Percentiles rank a stretch among this genome's conserved stretches.
phyloP scores from a whole-genome alignment of 2,329 filamentous ascomycete species.

The Coniochaeta sp. region DNA sequence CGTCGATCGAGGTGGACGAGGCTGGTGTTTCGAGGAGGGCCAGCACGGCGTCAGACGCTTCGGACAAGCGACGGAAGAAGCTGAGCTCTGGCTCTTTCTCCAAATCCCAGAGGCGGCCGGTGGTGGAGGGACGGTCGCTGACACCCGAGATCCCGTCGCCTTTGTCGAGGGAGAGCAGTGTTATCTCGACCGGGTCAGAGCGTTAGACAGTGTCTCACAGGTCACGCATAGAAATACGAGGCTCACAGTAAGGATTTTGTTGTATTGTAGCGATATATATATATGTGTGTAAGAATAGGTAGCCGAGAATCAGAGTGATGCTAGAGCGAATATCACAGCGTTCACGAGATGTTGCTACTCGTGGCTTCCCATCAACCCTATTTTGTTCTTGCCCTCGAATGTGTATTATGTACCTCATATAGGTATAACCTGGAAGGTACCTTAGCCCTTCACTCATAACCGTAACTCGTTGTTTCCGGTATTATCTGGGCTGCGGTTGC shows the following conservation, averaged over 20 bases:
- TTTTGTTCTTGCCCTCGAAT: too few relatives aligned
- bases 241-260: too few relatives aligned
- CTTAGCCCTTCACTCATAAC: not conserved
- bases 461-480: too few relatives aligned
- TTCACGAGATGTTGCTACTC: too few relatives aligned
- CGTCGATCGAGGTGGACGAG: constrained; percentile 36
- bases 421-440: too few relatives aligned
- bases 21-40: constrained; percentile 28
- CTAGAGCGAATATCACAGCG: too few relatives aligned
- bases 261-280: too few relatives aligned
- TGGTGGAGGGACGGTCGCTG: constrained; percentile 41
- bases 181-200: constrained; percentile 3
- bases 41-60: constrained; percentile 37
- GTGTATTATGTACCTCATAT: too few relatives aligned
- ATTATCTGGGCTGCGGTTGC: not conserved
- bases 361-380: too few relatives aligned
- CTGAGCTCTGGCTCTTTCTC: constrained; percentile 23
- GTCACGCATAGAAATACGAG: too few relatives aligned
- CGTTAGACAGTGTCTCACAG: not conserved
- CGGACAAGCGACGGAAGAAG: constrained; percentile 47
- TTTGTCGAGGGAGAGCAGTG: constrained; percentile 33
- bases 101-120: constrained; percentile 35
- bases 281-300: too few relatives aligned
- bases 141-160: constrained; percentile 49
- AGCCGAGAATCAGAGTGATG: too few relatives aligned